Conservation (phyloP, 225 moss, liverwort and hornwort genomes). For the Antitrichia curtipendula region DNA sequence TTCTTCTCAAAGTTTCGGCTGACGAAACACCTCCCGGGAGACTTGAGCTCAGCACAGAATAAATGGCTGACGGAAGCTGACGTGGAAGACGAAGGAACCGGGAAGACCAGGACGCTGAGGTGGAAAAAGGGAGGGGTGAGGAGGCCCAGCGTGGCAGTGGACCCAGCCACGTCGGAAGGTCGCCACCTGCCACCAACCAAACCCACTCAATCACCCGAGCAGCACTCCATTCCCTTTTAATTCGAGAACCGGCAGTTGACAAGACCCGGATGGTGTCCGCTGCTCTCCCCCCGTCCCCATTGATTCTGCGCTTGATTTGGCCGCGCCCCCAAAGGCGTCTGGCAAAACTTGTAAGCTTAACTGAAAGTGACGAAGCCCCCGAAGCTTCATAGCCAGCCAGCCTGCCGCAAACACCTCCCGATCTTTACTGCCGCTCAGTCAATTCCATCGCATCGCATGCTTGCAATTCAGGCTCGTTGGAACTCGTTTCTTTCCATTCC, state of each 20-base stretch:
- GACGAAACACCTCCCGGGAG: no score
- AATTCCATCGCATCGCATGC: background rate
- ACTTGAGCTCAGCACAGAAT: background rate
- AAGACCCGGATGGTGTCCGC: constrained; percentile 11
- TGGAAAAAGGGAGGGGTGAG: constrained; percentile 8
- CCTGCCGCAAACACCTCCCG: background rate
- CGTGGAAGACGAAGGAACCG: background rate
- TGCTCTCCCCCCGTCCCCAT: no score
- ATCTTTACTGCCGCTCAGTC: background rate
- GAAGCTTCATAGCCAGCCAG: background rate
- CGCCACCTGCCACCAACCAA: background rate
- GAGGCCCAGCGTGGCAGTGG: background rate
- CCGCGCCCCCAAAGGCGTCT: background rate
- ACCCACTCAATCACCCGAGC: background rate
- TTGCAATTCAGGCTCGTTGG: background rate
- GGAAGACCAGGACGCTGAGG: background rate
- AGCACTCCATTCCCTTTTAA: background rate
- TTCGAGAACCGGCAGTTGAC: background rate
- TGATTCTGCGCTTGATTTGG: background rate
- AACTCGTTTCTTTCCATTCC: background rate
- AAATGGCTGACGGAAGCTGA: background rate
- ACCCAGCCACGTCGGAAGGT: background rate
- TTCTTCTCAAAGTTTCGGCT: background rate
- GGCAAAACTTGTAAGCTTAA: background rate
- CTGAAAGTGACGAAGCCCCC: background rate